Evolutionary conservation across 1,284 basidiomycete genomes (phyloP).

Genomic region (Cryptococcus deneoformans): DNA sequence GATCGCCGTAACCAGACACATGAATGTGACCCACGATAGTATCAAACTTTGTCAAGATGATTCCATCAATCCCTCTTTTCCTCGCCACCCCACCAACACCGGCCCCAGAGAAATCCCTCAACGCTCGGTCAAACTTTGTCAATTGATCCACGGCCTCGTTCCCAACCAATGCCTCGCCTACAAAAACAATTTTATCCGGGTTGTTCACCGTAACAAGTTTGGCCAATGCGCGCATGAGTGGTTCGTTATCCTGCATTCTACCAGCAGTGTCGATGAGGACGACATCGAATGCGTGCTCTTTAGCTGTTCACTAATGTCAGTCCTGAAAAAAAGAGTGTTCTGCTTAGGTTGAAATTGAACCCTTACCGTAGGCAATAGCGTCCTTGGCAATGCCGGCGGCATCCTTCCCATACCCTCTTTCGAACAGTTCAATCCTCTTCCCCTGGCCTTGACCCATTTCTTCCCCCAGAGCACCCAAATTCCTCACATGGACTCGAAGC

Average conservation of each 20-base stretch:
- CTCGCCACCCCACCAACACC: conserved; percentile 44
- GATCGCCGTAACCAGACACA: neutral
- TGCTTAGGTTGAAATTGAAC: neutral
- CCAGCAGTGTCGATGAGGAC: conserved; percentile 97
- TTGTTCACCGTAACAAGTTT: conserved; percentile 91
- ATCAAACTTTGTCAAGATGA: conserved; percentile 96
- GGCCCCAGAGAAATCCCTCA: conserved; percentile 71
- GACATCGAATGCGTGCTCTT: conserved; percentile 85
- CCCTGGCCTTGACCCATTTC: conserved; percentile 55
- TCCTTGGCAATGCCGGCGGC: conserved; percentile 96
- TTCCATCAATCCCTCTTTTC: conserved; percentile 85
- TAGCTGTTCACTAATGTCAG: conserved; percentile 55
- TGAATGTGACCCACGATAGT: conserved; percentile 60
- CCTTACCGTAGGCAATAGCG: conserved; percentile 82
- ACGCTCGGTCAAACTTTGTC: conserved; percentile 86
- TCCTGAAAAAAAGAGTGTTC: neutral
- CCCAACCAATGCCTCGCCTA: conserved; percentile 92
- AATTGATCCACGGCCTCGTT: conserved; percentile 97
- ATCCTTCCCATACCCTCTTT: conserved; percentile 97
- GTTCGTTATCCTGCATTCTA: conserved; percentile 98
- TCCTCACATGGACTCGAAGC: conserved; percentile 92
- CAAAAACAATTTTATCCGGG: conserved; percentile 94
- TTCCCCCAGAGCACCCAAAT: conserved; percentile 79
- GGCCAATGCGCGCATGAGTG: conserved; percentile 95
- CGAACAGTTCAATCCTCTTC: conserved; percentile 78